Evolutionary conservation across 202 grass and related monocot species (phyloP), one percentile per base, ranked within the genome.

Genomic region (Schoenoplectus triqueter): DNA sequence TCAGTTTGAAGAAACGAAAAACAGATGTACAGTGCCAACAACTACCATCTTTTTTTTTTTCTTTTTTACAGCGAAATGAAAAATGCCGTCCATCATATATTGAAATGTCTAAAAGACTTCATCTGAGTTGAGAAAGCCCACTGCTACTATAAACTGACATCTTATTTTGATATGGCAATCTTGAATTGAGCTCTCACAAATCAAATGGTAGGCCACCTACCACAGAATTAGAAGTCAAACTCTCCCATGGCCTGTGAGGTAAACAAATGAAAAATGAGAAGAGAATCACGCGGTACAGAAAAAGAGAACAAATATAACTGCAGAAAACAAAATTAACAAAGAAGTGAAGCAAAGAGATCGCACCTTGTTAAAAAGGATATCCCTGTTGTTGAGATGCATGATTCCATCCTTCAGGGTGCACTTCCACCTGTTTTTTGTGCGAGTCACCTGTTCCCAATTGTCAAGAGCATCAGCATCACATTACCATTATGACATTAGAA

Each of bases 301-400:
- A 86, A 68, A 39, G 48, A 63, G 10, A 46, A 17, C 70, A 17
- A 79, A 69, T 65, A 55, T 59, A 73, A 13, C 6, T 54, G 31
- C 41, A n/a, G 7, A 13, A 7, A 47, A 40, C 9, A 65, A 51
- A 82, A n/a, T 61, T 56, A 40, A 57, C 7, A 61, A 72, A 73
- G 11, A 1, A 81, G 78, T 69, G 64, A 44, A 3, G 2, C 4
- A 9, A 8, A 20, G 19, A 15, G 31, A 19, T 0, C 65, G 73
- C 0, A 99, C 96, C 93, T 99, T 99, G 85, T 95, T 99, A 82
- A 99, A 99, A 87, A 99, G 89, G 84, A 99, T 85, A 91, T 99
- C 96, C 84, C 87, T 91, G 55, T 85, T 88, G 80, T 94, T 92
- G 84, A 99, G 94, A 95, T 96, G 96, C 96, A 99, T 99, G 86